A percentile compares a stretch with the other conserved stretches of the same genome.
These are phyloP conservation scores for Aureobasidium vineae DNA, from an alignment of 2,329 filamentous ascomycete genomes.

Conservation along the genomic window DNA sequence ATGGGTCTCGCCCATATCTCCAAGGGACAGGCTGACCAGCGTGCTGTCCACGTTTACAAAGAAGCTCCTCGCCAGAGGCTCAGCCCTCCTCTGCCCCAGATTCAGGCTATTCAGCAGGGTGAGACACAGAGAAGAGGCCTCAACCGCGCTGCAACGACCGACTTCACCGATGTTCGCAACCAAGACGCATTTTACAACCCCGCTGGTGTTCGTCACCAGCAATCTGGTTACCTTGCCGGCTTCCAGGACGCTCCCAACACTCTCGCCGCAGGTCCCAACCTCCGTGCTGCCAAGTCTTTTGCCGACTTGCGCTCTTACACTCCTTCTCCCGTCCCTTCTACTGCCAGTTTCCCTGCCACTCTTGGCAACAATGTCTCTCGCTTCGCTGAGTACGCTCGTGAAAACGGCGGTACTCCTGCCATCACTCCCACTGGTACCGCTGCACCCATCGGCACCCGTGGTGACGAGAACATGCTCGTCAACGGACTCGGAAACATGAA, in stretches of 20 bases:
- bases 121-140: constrained; percentile 80
- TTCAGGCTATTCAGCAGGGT: constrained; percentile 61
- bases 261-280: constrained; percentile 69
- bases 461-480: constrained; percentile 60
- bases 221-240: constrained; percentile 72
- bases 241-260: constrained; percentile 70
- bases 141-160: constrained; percentile 93
- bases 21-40: constrained; percentile 79
- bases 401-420: constrained; percentile 62
- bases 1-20: constrained; percentile 91
- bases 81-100: constrained; percentile 62
- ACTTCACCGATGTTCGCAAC: constrained; percentile 81
- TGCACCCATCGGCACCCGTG: constrained; percentile 58
- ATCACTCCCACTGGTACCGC: constrained; percentile 65
- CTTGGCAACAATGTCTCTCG: constrained; percentile 62
- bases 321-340: constrained; percentile 86
- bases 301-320: constrained; percentile 94
- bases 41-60: constrained; percentile 88
- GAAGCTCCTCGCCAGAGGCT: constrained; percentile 56
- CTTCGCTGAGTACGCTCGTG: constrained; percentile 58
- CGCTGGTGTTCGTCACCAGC: constrained; percentile 72
- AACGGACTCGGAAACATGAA: constrained; percentile 63
- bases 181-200: constrained; percentile 68
- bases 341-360: constrained; percentile 76
- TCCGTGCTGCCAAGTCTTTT: constrained; percentile 93